phyloP scores from a whole-genome alignment of 1,139 yeast genomes.

The Diutina mesorugosa region DNA sequence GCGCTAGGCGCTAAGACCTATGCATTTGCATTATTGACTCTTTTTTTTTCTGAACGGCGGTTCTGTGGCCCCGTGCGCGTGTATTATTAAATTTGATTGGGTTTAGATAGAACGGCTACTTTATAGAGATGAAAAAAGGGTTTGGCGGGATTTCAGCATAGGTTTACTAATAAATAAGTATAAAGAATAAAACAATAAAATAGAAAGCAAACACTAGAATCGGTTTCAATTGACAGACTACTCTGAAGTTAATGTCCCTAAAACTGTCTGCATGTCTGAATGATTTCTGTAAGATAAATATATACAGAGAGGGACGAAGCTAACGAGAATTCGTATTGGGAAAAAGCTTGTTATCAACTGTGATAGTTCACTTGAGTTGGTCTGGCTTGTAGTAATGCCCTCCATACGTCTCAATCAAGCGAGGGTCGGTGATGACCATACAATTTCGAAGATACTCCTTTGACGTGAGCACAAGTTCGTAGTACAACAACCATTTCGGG shows the following conservation, averaged over 20 bases:
- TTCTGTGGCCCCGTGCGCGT: constrained; percentile 1
- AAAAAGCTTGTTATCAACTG: constrained; percentile 5
- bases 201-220: background rate
- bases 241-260: no score
- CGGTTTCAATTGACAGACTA: no score
- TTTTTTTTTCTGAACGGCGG: constrained; percentile 1
- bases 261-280: no score
- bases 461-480: constrained; percentile 76
- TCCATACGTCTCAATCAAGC: constrained; percentile 53
- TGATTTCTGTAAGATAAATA: no score
- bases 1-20: background rate
- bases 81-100: constrained; percentile 1
- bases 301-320: no score
- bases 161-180: background rate
- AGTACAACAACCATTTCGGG: constrained; percentile 59
- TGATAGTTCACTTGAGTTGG: background rate
- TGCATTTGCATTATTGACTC: background rate
- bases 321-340: no score
- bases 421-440: constrained; percentile 47
- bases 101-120: constrained; percentile 2
- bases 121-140: constrained; percentile 2
- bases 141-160: background rate
- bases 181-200: background rate
- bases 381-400: constrained; percentile 34
- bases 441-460: constrained; percentile 87